phyloP scores from a whole-genome alignment of 352 stramenopile species.

The Globisporangium cylindrosporum region DNA sequence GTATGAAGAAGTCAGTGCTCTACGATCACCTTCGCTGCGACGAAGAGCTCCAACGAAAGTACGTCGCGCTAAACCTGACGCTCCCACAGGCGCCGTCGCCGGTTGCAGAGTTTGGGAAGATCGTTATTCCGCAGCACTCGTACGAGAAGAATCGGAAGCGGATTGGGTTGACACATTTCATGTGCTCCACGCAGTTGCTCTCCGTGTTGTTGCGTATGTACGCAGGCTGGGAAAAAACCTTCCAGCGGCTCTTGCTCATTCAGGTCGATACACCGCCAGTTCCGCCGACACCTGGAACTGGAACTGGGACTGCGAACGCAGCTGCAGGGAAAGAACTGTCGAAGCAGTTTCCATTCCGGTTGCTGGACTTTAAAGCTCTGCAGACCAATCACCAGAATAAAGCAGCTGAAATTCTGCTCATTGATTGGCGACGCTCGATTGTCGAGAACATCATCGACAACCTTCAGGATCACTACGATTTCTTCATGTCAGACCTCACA shows the following conservation, averaged over 20 bases:
- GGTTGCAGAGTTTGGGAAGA: conserved; percentile 66
- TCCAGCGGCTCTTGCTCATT: conserved; percentile 70
- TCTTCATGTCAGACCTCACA: conserved; percentile 84
- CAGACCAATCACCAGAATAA: conserved; percentile 79
- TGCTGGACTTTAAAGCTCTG: conserved; percentile 83
- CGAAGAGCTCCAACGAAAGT: conserved; percentile 60
- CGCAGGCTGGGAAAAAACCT: conserved; percentile 88
- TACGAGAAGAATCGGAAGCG: conserved; percentile 60
- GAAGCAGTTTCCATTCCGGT: conserved; percentile 74
- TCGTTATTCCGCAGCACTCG: conserved; percentile 66
- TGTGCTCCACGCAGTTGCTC: conserved; percentile 61
- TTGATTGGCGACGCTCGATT: conserved; percentile 89
- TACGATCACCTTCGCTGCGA: conserved; percentile 58
- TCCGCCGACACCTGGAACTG: not conserved
- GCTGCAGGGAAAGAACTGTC: conserved; percentile 29
- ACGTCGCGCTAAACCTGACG: conserved; percentile 63
- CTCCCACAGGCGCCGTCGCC: conserved; percentile 23
- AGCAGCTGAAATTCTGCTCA: conserved; percentile 62
- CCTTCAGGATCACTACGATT: conserved; percentile 92
- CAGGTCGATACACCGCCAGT: conserved; percentile 37
- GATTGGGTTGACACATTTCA: conserved; percentile 47
- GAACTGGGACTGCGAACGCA: not conserved
- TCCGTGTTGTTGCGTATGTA: conserved; percentile 86
- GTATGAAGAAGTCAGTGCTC: conserved; percentile 92
- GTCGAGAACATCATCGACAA: conserved; percentile 93